These are phyloP conservation scores for Mycena galericulata DNA, from an alignment of 768 basidiomycete genomes.

Conservation along the genomic window DNA sequence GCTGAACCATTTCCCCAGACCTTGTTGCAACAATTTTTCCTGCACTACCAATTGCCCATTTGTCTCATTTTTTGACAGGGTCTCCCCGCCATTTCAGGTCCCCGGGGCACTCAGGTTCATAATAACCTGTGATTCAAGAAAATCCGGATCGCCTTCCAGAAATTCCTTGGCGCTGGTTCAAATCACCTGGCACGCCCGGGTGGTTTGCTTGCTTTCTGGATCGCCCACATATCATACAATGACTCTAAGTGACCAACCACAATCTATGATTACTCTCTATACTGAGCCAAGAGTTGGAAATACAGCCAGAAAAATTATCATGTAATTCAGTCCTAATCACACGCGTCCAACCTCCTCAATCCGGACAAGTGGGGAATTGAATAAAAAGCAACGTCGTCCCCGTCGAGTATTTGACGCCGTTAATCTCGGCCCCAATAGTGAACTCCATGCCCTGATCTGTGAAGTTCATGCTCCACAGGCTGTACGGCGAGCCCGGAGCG, in stretches of 20 bases:
- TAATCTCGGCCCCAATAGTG: no score
- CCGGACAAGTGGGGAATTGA: no score
- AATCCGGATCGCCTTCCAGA: neutral
- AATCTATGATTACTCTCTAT: neutral
- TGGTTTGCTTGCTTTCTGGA: neutral
- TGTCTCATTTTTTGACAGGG: neutral
- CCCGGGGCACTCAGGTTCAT: neutral
- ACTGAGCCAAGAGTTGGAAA: constrained; percentile 2
- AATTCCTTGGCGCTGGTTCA: neutral
- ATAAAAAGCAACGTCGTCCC: no score
- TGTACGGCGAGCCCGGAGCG: no score
- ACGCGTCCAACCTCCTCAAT: no score
- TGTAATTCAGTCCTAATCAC: constrained; percentile 5
- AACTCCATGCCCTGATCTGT: no score
- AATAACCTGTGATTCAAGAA: neutral
- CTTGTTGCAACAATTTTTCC: neutral
- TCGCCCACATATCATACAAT: no score
- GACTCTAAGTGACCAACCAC: no score
- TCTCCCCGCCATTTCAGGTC: neutral
- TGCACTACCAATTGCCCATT: neutral
- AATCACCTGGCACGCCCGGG: neutral
- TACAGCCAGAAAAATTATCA: constrained; percentile 14
- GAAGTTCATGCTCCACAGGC: no score
- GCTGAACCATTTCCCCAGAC: neutral
- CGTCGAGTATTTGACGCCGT: no score